Evolutionary conservation across 805 yeast genomes (phyloP).

Genomic region (Yamadazyma paraphyllophila): DNA sequence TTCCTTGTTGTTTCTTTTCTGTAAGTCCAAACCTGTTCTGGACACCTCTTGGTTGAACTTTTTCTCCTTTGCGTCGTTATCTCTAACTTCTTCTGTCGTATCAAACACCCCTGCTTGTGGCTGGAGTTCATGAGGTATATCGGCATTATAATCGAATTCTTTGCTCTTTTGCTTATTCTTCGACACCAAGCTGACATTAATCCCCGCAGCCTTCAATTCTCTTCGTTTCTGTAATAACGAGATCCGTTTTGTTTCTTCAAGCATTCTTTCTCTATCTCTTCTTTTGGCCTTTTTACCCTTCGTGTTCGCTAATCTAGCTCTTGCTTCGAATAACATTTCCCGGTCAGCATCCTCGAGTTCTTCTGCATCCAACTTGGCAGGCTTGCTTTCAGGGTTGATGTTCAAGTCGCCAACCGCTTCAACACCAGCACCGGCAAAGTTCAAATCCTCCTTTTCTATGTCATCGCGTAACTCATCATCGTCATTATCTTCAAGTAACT

Average conservation of each 20-base stretch:
- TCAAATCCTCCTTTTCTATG: constrained; percentile 26
- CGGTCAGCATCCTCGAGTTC: constrained; percentile 83
- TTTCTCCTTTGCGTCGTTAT: constrained; percentile 35
- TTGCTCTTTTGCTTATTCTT: constrained; percentile 53
- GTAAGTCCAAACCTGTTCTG: constrained; percentile 43
- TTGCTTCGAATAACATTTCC: constrained; percentile 94
- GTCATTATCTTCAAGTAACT: constrained; percentile 47
- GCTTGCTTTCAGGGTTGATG: constrained; percentile 69
- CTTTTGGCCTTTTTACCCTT: constrained; percentile 94
- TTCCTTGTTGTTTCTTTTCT: constrained; percentile 27
- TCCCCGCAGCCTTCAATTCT: constrained; percentile 79
- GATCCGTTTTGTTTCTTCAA: constrained; percentile 73
- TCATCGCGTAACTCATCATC: constrained; percentile 14
- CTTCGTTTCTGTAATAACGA: constrained; percentile 77
- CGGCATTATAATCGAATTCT: constrained; percentile 79
- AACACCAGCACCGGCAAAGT: constrained; percentile 50
- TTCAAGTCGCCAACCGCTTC: constrained; percentile 64
- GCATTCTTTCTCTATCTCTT: constrained; percentile 78
- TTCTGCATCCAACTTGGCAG: constrained; percentile 78
- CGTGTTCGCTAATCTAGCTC: constrained; percentile 86
- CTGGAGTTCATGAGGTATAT: constrained; percentile 71
- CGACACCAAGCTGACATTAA: constrained; percentile 49
- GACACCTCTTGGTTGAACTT: constrained; percentile 46
- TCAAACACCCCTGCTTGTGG: constrained; percentile 73
- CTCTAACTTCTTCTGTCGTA: constrained; percentile 53